A percentile compares a stretch with the other conserved stretches of the same genome.
Evolutionary conservation across 345 rosid species (phyloP).

Genomic region (Dimocarpus longan): DNA sequence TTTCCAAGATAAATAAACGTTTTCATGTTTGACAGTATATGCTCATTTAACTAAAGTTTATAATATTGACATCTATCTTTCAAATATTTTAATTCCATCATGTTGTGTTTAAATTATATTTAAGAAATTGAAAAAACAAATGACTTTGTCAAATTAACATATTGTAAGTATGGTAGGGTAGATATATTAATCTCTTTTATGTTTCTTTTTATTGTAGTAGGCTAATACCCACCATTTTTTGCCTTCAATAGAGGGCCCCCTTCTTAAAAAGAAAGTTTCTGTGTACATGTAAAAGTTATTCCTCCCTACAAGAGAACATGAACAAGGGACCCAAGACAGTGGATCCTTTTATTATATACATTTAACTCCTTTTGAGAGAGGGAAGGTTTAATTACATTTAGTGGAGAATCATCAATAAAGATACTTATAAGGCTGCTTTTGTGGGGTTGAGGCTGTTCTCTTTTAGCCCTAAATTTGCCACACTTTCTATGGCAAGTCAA

Average conservation of each 20-base stretch:
- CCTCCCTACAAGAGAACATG: constrained; percentile 26
- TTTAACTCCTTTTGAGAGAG: constrained; percentile 28
- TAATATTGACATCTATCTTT: too few relatives aligned
- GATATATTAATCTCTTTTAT: background rate
- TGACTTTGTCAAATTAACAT: background rate
- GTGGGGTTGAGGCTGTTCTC: constrained; percentile 19
- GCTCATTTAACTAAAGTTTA: too few relatives aligned
- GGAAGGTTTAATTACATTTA: constrained; percentile 16
- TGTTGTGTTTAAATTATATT: too few relatives aligned
- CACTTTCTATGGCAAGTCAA: constrained; percentile 43
- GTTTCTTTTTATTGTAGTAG: background rate
- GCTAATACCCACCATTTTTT: background rate
- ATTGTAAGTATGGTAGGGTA: background rate
- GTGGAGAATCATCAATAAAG: constrained; percentile 27
- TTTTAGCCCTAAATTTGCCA: constrained; percentile 28
- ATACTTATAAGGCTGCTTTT: constrained; percentile 15
- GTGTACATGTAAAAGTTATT: constrained; percentile 20
- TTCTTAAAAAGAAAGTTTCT: background rate
- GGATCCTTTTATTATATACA: constrained; percentile 2
- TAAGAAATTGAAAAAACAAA: background rate
- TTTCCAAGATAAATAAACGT: too few relatives aligned
- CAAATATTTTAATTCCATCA: too few relatives aligned
- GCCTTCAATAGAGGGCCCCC: background rate
- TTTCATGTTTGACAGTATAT: too few relatives aligned
- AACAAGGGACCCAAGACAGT: constrained; percentile 22